Evolutionary conservation across 1,284 basidiomycete genomes (phyloP), one percentile per base, ranked within the genome.

Genomic region (Melampsora larici-populina): DNA sequence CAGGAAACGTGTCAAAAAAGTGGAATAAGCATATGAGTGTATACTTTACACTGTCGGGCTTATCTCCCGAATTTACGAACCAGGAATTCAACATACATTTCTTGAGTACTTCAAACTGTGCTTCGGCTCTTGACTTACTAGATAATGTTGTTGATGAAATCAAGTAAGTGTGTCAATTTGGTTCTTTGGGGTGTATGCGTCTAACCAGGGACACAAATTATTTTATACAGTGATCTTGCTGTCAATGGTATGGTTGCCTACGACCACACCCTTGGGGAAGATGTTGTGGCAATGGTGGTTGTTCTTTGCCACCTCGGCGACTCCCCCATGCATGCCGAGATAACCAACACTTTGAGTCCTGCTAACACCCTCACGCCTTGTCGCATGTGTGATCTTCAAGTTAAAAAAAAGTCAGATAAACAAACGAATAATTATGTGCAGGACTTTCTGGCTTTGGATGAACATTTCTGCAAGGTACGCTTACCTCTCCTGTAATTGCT

Each of bases 181-280:
- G 40, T 43, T 43, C 13, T 7, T 7, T n/a, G n/a, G 40, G 6
- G 7, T 7, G 11, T 43, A 43, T 43, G 40, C 13, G 7, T 13
- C 40, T 43, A 13, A 43, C 11, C 6, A 43, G 40, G 13, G 1
- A 11, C 1, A 43, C 13, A 13, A 8, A 43, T 11, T 8, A 7
- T 13, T n/a, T n/a, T n/a, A n/a, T n/a, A n/a, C n/a, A 70, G 68
- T 70, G 40, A 70, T 31, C 31, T 70, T 13, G 48, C 68, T 29
- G 58, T 31, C 2, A 31, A 51, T 18, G 68, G 68, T 15, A 24
- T 31, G 15, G 17, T 29, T 15, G 48, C 48, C 17, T 70, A 70
- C 24, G 48, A 70, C 31, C 21, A 11, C 11, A 46, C 1, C 24
- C 48, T 70, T 13, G 24, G 31, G 1, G 26, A 24, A 55, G 49